A percentile compares a stretch with the other conserved stretches of the same genome.
Conservation (phyloP, 306 rosid species). For the Cicer judaicum region DNA sequence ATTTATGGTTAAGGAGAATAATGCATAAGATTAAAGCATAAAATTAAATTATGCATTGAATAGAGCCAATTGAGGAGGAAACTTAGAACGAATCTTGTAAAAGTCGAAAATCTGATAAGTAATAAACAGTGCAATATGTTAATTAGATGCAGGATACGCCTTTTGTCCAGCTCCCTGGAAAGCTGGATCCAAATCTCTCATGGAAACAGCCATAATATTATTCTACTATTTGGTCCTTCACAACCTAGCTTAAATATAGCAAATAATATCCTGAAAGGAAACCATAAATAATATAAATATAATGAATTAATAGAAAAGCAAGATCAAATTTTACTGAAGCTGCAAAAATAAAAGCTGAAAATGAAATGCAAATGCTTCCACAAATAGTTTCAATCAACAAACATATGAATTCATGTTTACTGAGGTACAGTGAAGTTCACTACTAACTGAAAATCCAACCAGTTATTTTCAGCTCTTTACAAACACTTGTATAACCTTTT, state of each 20-base stretch:
- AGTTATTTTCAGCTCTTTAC: conserved; percentile 27
- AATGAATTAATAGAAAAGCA: conserved; percentile 21
- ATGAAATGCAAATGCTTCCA: conserved; percentile 33
- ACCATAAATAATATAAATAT: conserved; percentile 29
- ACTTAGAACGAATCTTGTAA: conserved; percentile 25
- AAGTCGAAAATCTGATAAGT: conserved; percentile 29
- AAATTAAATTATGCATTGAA: conserved; percentile 14
- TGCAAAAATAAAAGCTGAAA: conserved; percentile 11
- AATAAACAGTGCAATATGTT: conserved; percentile 42
- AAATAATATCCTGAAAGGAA: conserved; percentile 57
- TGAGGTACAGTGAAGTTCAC: conserved; percentile 23
- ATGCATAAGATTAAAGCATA: conserved; percentile 34
- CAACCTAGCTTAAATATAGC: conserved; percentile 48
- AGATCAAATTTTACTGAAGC: conserved; percentile 31
- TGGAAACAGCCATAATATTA: conserved; percentile 80
- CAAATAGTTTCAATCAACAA: conserved; percentile 33
- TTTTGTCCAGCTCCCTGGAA: conserved; percentile 98
- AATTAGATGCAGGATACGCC: conserved; percentile 80
- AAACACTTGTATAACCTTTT: conserved; percentile 7
- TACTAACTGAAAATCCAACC: conserved; percentile 21
- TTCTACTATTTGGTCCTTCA: conserved; percentile 49
- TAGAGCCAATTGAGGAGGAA: conserved; percentile 30
- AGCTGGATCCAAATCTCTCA: conserved; percentile 96
- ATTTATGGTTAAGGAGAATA: conserved; percentile 64
- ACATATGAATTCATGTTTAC: conserved; percentile 18